phyloP scores from a whole-genome alignment of 371 early-diverging fungal species.

The Rhizopus delemar region DNA sequence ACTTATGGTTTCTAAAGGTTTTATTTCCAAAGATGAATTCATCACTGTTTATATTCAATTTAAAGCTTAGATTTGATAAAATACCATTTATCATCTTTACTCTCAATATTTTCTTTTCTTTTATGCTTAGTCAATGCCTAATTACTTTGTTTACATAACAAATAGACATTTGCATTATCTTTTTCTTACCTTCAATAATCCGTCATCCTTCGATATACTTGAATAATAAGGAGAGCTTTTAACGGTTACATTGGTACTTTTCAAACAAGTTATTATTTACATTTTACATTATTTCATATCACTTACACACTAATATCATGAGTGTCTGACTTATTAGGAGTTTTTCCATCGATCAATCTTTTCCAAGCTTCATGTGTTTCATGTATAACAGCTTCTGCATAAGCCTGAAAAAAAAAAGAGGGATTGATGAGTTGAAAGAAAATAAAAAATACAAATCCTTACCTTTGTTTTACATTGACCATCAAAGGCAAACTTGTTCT shows the following conservation, averaged over 20 bases:
- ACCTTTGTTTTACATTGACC: slow-evolving; percentile 88
- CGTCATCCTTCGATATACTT: slow-evolving; percentile 16
- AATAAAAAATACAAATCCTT: background rate
- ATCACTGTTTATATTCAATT: background rate
- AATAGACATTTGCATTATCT: background rate
- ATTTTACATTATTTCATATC: slow-evolving; percentile 3
- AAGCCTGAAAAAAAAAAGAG: slow-evolving; percentile 31
- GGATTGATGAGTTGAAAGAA: background rate
- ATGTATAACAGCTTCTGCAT: slow-evolving; percentile 53
- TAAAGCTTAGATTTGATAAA: slow-evolving; percentile 33
- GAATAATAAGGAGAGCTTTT: slow-evolving; percentile 35
- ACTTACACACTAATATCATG: slow-evolving; percentile 35
- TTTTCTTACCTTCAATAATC: slow-evolving; percentile 14
- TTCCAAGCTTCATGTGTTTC: slow-evolving; percentile 65
- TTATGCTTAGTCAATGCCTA: slow-evolving; percentile 12
- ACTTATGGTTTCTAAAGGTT: background rate
- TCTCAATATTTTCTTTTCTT: background rate
- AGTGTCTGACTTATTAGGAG: slow-evolving; percentile 43
- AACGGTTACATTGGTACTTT: slow-evolving; percentile 37
- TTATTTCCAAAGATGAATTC: background rate
- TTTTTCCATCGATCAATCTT: slow-evolving; percentile 44
- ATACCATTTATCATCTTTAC: slow-evolving; percentile 42
- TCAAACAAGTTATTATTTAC: background rate
- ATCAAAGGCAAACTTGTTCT: slow-evolving; percentile 97
- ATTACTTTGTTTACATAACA: background rate